Percentiles rank a stretch among this genome's conserved stretches.
Conservation (phyloP, 1,284 basidiomycete genomes). For the Rhodotorula sp. region DNA sequence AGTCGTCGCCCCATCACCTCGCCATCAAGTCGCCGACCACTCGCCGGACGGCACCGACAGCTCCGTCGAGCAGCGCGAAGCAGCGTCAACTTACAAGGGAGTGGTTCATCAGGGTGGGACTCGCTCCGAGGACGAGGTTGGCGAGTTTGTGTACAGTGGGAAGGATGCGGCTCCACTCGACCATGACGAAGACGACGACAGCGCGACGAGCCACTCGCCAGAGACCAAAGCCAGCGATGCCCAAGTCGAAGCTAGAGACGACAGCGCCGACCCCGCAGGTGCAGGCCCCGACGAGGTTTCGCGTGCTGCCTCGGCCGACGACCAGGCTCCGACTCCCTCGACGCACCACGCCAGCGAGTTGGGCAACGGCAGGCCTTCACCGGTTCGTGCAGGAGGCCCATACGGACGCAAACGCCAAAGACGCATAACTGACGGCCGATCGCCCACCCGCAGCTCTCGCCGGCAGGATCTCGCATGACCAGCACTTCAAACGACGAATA, state of each 20-base stretch:
- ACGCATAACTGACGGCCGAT: neutral
- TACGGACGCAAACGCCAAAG: accelerated
- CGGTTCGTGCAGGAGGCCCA: neutral
- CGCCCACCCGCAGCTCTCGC: conserved; percentile 6
- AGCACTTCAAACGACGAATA: conserved; percentile 27
- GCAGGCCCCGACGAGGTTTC: too few species aligned
- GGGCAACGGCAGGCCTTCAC: neutral
- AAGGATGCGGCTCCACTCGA: conserved; percentile 4
- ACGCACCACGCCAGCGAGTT: neutral
- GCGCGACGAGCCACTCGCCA: too few species aligned
- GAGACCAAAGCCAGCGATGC: too few species aligned
- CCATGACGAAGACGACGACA: conserved; percentile 4
- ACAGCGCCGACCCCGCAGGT: too few species aligned
- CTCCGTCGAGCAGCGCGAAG: neutral
- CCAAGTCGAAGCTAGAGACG: too few species aligned
- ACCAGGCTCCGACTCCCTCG: too few species aligned
- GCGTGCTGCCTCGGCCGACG: too few species aligned
- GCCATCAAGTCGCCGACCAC: neutral
- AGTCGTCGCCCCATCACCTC: neutral
- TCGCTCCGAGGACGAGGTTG: conserved; percentile 8
- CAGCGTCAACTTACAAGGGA: too few species aligned
- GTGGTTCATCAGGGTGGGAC: too few species aligned
- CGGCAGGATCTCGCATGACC: conserved; percentile 8
- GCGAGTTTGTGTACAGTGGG: conserved; percentile 37
- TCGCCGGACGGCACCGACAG: neutral